These are phyloP conservation scores for Trichaptum fuscoviolaceum DNA, from an alignment of 768 basidiomycete species.

Conservation along the genomic window DNA sequence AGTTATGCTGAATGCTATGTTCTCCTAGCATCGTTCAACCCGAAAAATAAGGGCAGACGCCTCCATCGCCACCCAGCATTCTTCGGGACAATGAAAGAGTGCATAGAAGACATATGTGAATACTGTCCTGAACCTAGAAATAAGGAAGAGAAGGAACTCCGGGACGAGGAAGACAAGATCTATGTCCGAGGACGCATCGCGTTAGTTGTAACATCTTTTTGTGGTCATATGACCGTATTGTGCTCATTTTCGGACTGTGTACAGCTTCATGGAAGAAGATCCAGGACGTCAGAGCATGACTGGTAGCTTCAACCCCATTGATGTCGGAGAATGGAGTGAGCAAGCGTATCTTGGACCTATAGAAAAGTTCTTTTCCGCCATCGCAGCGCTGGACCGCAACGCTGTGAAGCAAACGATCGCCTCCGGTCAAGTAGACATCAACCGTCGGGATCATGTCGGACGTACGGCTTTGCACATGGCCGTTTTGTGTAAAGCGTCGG, in stretches of 20 bases:
- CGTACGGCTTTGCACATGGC: conserved; percentile 57
- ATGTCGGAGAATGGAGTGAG: conserved; percentile 60
- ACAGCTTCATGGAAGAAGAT: conserved; percentile 50
- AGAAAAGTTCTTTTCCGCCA: conserved; percentile 52
- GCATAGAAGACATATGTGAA: conserved; percentile 61
- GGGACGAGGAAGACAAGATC: conserved; percentile 45
- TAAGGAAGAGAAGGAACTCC: conserved; percentile 48
- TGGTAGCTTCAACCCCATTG: conserved; percentile 62
- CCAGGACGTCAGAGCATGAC: conserved; percentile 57
- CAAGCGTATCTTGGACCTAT: conserved; percentile 54
- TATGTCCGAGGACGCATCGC: conserved; percentile 50
- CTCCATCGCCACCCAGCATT: conserved; percentile 62
- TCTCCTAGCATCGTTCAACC: conserved; percentile 49
- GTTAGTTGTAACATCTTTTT: conserved; percentile 26
- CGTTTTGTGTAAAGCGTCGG: conserved; percentile 39
- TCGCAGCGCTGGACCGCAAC: conserved; percentile 39
- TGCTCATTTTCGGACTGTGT: neutral
- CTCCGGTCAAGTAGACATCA: conserved; percentile 37
- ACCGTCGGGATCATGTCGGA: conserved; percentile 57
- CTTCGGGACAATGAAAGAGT: conserved; percentile 53
- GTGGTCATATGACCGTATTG: neutral
- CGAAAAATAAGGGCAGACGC: conserved; percentile 53
- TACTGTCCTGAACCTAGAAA: conserved; percentile 50
- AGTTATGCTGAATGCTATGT: neutral
- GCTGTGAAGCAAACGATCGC: conserved; percentile 35